A percentile compares a stretch with the other conserved stretches of the same genome.
Conservation (phyloP, 495 filamentous ascomycete species). For the Penicillium bialowiezense region DNA sequence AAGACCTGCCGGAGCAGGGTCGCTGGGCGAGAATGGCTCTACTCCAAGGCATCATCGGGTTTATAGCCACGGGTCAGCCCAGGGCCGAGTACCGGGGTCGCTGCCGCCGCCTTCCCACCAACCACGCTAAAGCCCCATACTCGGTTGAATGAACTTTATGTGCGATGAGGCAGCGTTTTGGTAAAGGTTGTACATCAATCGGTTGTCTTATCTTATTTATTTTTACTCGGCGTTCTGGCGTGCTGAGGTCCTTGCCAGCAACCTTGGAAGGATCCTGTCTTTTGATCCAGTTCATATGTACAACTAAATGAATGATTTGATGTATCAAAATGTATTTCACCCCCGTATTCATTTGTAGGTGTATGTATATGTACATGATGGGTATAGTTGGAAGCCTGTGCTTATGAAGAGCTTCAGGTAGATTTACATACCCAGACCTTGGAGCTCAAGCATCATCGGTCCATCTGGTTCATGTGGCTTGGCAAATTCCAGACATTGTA, state of each 20-base stretch:
- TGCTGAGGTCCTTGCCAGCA: not conserved
- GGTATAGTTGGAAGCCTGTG: not conserved
- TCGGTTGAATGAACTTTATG: not conserved
- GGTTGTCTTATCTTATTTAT: not conserved
- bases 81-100: slow-evolving; percentile 25
- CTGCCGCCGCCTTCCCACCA: slow-evolving; percentile 31
- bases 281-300: slow-evolving; percentile 18
- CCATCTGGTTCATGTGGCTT: slow-evolving; percentile 73
- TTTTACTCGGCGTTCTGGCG: slow-evolving; percentile 5
- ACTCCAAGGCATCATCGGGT: slow-evolving; percentile 38
- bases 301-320: slow-evolving; percentile 25
- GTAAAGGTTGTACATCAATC: slow-evolving; percentile 11
- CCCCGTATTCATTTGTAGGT: not conserved
- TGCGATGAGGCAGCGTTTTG: not conserved
- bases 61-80: slow-evolving; percentile 40
- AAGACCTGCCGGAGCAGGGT: slow-evolving; percentile 29
- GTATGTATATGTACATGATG: not conserved
- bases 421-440: no score
- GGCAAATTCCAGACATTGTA: slow-evolving; percentile 80
- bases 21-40: slow-evolving; percentile 21
- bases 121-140: slow-evolving; percentile 22
- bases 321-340: slow-evolving; percentile 4
- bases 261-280: slow-evolving; percentile 3
- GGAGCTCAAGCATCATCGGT: slow-evolving; percentile 14
- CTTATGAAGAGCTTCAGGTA: no score